phyloP scores from a whole-genome alignment of 306 rosid species.

The Trifolium repens region DNA sequence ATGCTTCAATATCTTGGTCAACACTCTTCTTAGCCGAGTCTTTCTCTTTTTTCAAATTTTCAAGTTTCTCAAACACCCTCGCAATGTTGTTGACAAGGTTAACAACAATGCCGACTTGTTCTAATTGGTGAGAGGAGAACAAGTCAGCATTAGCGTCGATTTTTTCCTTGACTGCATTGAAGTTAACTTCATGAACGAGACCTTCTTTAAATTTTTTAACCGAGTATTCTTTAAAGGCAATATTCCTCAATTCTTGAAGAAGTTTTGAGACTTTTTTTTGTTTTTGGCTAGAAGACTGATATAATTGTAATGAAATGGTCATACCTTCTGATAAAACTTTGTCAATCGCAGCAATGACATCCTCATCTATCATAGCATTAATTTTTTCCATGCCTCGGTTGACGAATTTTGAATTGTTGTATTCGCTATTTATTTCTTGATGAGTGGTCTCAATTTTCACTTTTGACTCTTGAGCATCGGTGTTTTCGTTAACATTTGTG shows the following conservation, averaged over 20 bases:
- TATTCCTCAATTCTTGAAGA: constrained; percentile 2
- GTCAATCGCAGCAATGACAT: not conserved
- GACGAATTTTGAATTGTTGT: not conserved
- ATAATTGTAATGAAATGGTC: not conserved
- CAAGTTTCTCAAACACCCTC: not conserved
- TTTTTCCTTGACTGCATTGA: not conserved
- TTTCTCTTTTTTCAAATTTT: not conserved
- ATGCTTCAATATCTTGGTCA: not conserved
- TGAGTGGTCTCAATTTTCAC: not conserved
- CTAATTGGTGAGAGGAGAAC: not conserved
- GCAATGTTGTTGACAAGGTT: not conserved
- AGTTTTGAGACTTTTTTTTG: too few species aligned
- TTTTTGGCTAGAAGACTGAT: not conserved
- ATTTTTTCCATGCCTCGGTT: not conserved
- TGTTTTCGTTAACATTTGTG: too few species aligned
- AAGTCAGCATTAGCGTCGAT: not conserved
- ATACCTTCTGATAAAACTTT: not conserved
- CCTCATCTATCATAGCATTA: not conserved
- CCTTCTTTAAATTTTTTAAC: not conserved
- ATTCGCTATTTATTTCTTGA: not conserved
- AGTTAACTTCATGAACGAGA: not conserved
- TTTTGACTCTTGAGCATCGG: not conserved
- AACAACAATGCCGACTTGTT: not conserved
- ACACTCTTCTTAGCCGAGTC: not conserved
- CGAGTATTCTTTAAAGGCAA: not conserved